Conservation (phyloP, 352 stramenopile species). For the Globisporangium perplexum region DNA sequence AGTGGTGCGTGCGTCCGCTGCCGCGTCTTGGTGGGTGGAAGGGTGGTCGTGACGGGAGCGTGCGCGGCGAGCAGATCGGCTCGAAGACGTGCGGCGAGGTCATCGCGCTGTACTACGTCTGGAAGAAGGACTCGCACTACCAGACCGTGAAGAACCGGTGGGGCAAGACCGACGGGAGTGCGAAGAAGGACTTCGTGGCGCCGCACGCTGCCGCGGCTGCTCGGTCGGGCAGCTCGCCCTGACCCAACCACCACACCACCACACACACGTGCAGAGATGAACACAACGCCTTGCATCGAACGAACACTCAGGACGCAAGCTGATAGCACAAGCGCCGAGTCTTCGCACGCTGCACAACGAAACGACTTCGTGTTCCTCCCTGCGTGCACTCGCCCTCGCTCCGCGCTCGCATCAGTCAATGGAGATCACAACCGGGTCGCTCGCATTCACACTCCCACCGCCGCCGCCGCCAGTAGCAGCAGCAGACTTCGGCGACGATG, state of each 20-base stretch:
- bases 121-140: slow-evolving; percentile 86
- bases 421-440: slow-evolving; percentile 55
- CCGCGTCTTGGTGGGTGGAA: not conserved
- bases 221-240: not conserved
- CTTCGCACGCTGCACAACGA: not conserved
- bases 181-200: slow-evolving; percentile 22
- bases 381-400: not conserved
- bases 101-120: slow-evolving; percentile 84
- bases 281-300: no score
- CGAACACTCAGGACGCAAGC: no score
- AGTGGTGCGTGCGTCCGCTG: slow-evolving; percentile 39
- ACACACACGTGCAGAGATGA: not conserved
- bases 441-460: not conserved
- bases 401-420: slow-evolving; percentile 36
- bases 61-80: slow-evolving; percentile 32
- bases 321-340: not conserved
- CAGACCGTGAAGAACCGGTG: slow-evolving; percentile 76
- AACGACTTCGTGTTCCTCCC: not conserved
- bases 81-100: slow-evolving; percentile 69
- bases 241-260: not conserved
- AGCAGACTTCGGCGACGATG: not conserved
- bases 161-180: slow-evolving; percentile 34
- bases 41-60: not conserved
- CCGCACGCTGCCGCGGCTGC: slow-evolving; percentile 1
- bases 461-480: not conserved